Base-by-base conservation (phyloP, 2,329 filamentous ascomycete genomes). In the Lecanicillium sp. region DNA sequence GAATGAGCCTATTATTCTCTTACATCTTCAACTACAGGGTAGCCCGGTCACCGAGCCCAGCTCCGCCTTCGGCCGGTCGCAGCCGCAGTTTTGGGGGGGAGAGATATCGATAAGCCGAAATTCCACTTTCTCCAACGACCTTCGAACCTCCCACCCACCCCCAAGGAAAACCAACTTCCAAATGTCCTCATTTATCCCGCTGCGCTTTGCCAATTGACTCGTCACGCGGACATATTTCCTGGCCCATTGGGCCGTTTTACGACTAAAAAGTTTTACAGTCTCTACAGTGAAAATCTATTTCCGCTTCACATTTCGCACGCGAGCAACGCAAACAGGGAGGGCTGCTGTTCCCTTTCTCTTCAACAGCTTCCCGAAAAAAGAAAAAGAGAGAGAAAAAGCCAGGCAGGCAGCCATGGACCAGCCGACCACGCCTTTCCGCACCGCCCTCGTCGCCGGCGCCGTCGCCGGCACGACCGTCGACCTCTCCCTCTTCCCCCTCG, bases 391-490 rank as follows among this genome's bases (percentile, higher is more conserved):
- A n/a, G n/a, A 11, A 33, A 29, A 32, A 21, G 29, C 17, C 3
- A 21, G 7, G 11, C 15, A 38, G 41, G 26, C 53, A 54, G 50
- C 45, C 52, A 41, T 46, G 54, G 40, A 42, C 57, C n/a, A n/a
- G 20, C 42, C 50, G 32, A 60, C 58, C 58, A 69, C 71, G 30
- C 63, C 73, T 59, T 83, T 81, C 71, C 73, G 74, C 46, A 74
- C 77, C 21, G 78, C 81, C 60, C 79, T 84, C 59, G 65, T 84
- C 75, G 89, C 93, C 57, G 93, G 93, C 66, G 93, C 84, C 62
- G 73, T 96, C 56, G 93, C 93, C 56, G 93, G 93, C 63, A 93
- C 93, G 40, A 95, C 90, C 12, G 93, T 97, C 67, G 93, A 98
- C 78, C 84, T 95, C 61, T 90, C 90, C 48, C 87, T 98, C 63